These are phyloP conservation scores for Hylodesmum podocarpum DNA, from an alignment of 306 rosid species.

Conservation along the genomic window DNA sequence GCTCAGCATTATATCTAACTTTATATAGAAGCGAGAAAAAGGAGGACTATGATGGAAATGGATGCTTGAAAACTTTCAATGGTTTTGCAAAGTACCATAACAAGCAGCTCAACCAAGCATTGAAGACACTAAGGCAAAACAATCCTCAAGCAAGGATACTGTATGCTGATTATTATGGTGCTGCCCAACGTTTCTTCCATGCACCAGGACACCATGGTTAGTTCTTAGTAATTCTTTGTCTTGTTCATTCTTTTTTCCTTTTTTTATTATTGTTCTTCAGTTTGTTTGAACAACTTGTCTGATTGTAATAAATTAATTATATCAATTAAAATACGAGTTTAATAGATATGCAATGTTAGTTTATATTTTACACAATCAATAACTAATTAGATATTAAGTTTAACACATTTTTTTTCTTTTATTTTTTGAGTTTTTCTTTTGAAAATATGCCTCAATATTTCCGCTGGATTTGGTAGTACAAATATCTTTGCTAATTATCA, in stretches of 20 bases:
- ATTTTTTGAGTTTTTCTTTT: not conserved
- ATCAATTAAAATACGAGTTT: too few species aligned
- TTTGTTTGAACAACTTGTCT: not conserved
- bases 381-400: too few species aligned
- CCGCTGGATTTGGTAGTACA: not conserved
- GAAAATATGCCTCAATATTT: not conserved
- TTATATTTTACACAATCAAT: too few species aligned
- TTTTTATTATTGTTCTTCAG: not conserved
- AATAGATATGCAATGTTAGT: too few species aligned
- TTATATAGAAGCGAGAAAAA: constrained; percentile 36
- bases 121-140: constrained; percentile 36
- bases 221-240: not conserved
- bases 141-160: constrained; percentile 55
- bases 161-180: constrained; percentile 63
- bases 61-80: constrained; percentile 65
- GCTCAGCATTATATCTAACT: constrained; percentile 57
- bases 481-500: not conserved
- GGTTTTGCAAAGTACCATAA: constrained; percentile 53
- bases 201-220: constrained; percentile 54
- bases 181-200: constrained; percentile 51
- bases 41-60: constrained; percentile 46
- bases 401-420: not conserved
- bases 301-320: not conserved
- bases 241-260: not conserved
- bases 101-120: constrained; percentile 44